Base-by-base conservation (phyloP, 768 basidiomycete species). In the Neoboletus brunneissimus region DNA sequence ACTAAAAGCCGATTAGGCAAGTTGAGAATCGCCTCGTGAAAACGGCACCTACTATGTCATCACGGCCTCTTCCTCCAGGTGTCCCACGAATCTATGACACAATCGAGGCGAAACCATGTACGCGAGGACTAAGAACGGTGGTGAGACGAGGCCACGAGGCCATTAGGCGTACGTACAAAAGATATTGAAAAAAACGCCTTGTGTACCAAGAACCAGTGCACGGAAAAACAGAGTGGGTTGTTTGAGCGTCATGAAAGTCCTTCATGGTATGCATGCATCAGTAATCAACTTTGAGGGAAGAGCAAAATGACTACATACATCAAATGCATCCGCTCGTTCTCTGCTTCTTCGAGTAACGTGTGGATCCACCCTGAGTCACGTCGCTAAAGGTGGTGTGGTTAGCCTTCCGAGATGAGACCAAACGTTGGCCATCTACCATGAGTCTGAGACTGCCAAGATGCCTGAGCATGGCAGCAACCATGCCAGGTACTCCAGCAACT, bases 291-390 rank as follows among this genome's bases (percentile, higher is more conserved):
- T 34, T 38, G 40, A 38, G 29, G 29, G 16, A 51, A 52, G 38
- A 29, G 37, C 58, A 9, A 41, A 35, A 59, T 56, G 50, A 49
- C 37, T 20, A 42, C 49, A 38, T 53, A 91, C 89, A 95, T 89
- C 51, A 95, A 79, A 71, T 96, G 94, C 91, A 97, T 96, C 35
- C 96, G 79, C 75, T 99, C 96, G 69, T 98, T 98, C 68, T 98
- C 94, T 13, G 94, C 94, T 75, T 97, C 96, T 68, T 94, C 89
- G 18, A 97, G 76, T 43, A 93, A 82, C 7, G 93, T 95, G 69
- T 94, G 91, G 60, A 97, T 97, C 94, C 94, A 94, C 37, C 83
- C 79, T 27, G 77, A 77, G 64, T 84, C 81, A 56, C 81, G 77
- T 62, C 76, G 73, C 77, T 83, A 58, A 42, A n/a, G 44, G 54